A percentile compares a stretch with the other conserved stretches of the same genome.
Evolutionary conservation across 2,329 filamentous ascomycete species (phyloP).

Genomic region (Colletotrichum navitas): DNA sequence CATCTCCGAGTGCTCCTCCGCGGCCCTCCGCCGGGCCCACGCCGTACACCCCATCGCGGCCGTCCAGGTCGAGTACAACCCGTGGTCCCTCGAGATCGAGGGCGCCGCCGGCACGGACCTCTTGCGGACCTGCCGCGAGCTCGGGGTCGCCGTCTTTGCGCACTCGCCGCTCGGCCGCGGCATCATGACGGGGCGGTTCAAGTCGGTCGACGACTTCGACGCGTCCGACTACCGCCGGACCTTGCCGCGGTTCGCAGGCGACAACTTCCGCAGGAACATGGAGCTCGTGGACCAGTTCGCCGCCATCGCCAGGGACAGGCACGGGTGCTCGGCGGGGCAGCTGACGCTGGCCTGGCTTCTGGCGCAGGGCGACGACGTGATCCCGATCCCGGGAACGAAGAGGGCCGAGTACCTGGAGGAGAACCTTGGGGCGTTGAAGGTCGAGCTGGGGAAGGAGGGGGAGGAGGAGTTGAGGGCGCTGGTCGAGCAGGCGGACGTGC

Average conservation of each 20-base stretch:
- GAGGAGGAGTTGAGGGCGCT: constrained; percentile 50
- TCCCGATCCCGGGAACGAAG: constrained; percentile 69
- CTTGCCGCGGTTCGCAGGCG: constrained; percentile 62
- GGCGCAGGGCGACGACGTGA: constrained; percentile 70
- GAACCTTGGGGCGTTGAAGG: constrained; percentile 53
- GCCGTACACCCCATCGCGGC: constrained; percentile 64
- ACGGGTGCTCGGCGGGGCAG: constrained; percentile 67
- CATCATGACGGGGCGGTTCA: constrained; percentile 65
- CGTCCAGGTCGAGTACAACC: constrained; percentile 67
- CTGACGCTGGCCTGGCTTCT: constrained; percentile 74
- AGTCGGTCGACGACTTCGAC: constrained; percentile 60
- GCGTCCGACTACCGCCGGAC: constrained; percentile 60
- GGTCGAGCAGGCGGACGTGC: constrained; percentile 47
- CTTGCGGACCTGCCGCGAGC: constrained; percentile 67
- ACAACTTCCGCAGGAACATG: constrained; percentile 69
- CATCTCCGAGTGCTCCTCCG: constrained; percentile 63
- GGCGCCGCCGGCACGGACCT: constrained; percentile 59
- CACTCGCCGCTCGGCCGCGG: constrained; percentile 72
- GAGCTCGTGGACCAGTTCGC: constrained; percentile 64
- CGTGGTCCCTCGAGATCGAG: constrained; percentile 71
- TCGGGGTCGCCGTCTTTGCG: constrained; percentile 68
- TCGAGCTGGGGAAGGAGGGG: constrained; percentile 53
- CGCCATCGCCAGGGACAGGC: constrained; percentile 61
- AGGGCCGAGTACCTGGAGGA: constrained; percentile 61
- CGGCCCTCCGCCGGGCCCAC: constrained; percentile 63